A percentile compares a stretch with the other conserved stretches of the same genome.
Conservation (phyloP, 129 eudicot genomes). For the Silybum marianum region DNA sequence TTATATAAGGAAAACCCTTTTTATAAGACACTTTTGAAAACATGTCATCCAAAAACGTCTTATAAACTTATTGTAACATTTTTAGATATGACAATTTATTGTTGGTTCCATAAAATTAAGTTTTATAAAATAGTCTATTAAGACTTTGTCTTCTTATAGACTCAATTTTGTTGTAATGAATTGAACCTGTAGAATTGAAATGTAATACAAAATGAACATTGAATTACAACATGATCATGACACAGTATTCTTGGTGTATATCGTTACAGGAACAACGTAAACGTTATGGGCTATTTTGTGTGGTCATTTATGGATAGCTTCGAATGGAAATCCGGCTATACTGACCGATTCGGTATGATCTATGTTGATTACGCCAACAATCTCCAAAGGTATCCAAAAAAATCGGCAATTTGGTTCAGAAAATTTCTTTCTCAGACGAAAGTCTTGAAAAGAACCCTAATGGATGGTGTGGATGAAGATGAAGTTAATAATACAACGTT, state of each 20-base stretch:
- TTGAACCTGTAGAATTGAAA: too few relatives aligned
- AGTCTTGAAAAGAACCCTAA: not conserved
- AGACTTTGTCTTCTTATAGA: not conserved
- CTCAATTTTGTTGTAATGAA: not conserved
- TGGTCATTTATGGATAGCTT: conserved; percentile 50
- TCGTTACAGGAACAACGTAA: conserved; percentile 27
- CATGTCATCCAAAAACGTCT: too few relatives aligned
- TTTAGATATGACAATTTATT: too few relatives aligned
- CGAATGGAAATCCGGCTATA: conserved; percentile 40
- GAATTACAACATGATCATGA: not conserved
- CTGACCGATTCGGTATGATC: conserved; percentile 36
- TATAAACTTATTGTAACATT: too few relatives aligned
- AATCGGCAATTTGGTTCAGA: conserved; percentile 44
- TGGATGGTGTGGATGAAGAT: not conserved
- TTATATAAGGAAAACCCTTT: not conserved
- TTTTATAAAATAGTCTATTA: not conserved
- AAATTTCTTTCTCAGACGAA: conserved; percentile 17
- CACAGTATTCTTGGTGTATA: not conserved
- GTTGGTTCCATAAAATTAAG: not conserved
- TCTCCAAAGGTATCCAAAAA: conserved; percentile 37
- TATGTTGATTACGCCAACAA: conserved; percentile 32
- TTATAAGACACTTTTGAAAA: not conserved
- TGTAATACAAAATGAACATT: not conserved
- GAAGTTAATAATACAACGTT: not conserved
- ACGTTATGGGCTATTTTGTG: conserved; percentile 34